Conservation (phyloP, 139 green algal genomes). For the Chlorella sorokiniana region DNA sequence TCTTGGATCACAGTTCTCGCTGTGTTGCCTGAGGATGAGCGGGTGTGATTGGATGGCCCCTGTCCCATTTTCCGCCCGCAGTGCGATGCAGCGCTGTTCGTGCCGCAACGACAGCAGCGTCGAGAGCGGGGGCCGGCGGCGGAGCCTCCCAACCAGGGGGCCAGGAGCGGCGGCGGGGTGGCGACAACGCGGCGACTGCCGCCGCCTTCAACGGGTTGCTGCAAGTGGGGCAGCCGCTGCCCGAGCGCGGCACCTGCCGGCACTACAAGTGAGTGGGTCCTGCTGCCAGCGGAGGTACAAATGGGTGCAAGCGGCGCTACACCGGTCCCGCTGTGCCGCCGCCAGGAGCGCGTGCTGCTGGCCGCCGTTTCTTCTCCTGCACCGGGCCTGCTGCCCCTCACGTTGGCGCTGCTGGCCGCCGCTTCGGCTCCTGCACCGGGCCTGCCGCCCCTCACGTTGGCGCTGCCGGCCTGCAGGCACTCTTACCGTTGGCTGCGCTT, state of each 20-base stretch:
- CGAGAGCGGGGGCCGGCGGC: neutral
- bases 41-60: neutral
- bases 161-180: neutral
- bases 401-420: neutral
- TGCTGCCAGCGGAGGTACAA: too few species aligned
- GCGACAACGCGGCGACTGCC: neutral
- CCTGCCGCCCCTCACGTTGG: neutral
- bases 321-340: too few species aligned
- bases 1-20: too few species aligned
- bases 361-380: too few species aligned
- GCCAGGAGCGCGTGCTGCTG: too few species aligned
- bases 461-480: constrained; percentile 8
- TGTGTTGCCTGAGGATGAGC: neutral
- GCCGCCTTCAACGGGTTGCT: constrained; percentile 17
- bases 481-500: constrained; percentile 74
- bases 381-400: neutral
- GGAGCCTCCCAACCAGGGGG: neutral
- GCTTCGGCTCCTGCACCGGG: too few species aligned
- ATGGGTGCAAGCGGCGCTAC: too few species aligned
- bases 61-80: neutral
- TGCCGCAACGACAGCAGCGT: neutral
- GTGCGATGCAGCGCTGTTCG: constrained; percentile 18
- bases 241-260: constrained; percentile 65
- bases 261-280: constrained; percentile 57
- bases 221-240: constrained; percentile 57